Conservation (phyloP, 352 stramenopile genomes). For the Globisporangium canariense region DNA sequence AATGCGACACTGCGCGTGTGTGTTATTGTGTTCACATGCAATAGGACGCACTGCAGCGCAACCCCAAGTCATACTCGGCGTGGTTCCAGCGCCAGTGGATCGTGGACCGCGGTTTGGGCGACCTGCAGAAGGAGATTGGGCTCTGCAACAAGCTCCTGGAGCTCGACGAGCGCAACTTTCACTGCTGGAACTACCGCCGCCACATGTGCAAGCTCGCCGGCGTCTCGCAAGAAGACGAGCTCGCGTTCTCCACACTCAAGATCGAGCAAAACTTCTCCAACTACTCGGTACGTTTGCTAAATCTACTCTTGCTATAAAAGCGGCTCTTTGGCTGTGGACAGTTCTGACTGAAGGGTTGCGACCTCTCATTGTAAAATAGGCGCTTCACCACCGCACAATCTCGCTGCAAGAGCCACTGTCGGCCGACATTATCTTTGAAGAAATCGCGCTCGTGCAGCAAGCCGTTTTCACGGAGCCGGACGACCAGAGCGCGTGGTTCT, state of each 20-base stretch:
- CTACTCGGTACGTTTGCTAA: conserved; percentile 84
- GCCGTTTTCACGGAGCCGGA: conserved; percentile 98
- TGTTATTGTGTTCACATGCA: neutral
- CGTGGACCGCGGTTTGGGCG: conserved; percentile 60
- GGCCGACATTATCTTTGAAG: conserved; percentile 51
- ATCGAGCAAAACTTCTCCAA: conserved; percentile 99
- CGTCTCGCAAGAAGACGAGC: conserved; percentile 65
- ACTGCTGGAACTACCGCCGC: conserved; percentile 98
- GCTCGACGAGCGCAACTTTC: conserved; percentile 98
- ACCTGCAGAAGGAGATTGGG: conserved; percentile 70
- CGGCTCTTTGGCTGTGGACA: neutral
- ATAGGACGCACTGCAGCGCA: conserved; percentile 90
- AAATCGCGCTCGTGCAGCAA: conserved; percentile 89
- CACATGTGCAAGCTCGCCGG: conserved; percentile 62
- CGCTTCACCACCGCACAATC: conserved; percentile 68
- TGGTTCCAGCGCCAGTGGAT: conserved; percentile 90
- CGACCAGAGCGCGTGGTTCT: conserved; percentile 99
- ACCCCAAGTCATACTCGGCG: conserved; percentile 96
- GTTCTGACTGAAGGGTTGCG: neutral
- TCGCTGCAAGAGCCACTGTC: conserved; percentile 45
- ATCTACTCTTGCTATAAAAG: neutral
- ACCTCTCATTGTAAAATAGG: conserved; percentile 17
- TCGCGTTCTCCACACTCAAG: conserved; percentile 94
- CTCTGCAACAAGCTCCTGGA: conserved; percentile 74
- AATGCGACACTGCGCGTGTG: neutral